phyloP scores from a whole-genome alignment of 2,329 filamentous ascomycete species.

The Claviceps sp. region DNA sequence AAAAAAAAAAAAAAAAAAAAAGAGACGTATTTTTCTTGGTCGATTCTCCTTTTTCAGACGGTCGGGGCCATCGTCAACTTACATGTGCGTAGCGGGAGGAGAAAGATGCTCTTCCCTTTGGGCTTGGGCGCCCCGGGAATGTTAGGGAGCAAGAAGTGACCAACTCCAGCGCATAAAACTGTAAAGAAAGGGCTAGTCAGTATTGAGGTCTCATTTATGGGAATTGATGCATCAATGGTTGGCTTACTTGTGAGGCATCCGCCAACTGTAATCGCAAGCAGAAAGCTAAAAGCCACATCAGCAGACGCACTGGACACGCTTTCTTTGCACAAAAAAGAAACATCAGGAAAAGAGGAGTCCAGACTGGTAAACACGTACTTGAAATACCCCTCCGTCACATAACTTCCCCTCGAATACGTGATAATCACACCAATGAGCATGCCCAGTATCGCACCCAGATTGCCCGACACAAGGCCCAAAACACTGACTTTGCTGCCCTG shows the following conservation, averaged over 20 bases:
- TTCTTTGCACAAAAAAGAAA: neutral
- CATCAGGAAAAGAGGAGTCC: neutral
- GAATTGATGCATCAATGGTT: neutral
- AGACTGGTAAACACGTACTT: neutral
- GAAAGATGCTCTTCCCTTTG: constrained; percentile 6
- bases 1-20: no score
- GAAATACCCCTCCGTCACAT: constrained; percentile 9
- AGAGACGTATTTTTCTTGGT: no score
- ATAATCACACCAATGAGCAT: constrained; percentile 11
- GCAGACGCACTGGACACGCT: neutral
- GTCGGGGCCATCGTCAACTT: neutral
- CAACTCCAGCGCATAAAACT: constrained; percentile 7
- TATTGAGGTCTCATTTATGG: neutral
- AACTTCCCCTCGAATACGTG: constrained; percentile 8
- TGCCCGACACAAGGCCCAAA: constrained; percentile 8
- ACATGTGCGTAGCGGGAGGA: constrained; percentile 10
- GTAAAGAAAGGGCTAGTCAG: neutral
- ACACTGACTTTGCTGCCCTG: constrained; percentile 10
- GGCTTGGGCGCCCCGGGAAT: constrained; percentile 7
- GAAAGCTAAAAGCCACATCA: constrained; percentile 4
- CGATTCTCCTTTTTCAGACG: neutral
- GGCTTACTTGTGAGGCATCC: constrained; percentile 10
- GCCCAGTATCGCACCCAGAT: constrained; percentile 9
- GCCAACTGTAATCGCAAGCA: constrained; percentile 9
- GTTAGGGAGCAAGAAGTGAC: constrained; percentile 9